phyloP scores from a whole-genome alignment of 768 basidiomycete species.

The Tulasnella sp. region DNA sequence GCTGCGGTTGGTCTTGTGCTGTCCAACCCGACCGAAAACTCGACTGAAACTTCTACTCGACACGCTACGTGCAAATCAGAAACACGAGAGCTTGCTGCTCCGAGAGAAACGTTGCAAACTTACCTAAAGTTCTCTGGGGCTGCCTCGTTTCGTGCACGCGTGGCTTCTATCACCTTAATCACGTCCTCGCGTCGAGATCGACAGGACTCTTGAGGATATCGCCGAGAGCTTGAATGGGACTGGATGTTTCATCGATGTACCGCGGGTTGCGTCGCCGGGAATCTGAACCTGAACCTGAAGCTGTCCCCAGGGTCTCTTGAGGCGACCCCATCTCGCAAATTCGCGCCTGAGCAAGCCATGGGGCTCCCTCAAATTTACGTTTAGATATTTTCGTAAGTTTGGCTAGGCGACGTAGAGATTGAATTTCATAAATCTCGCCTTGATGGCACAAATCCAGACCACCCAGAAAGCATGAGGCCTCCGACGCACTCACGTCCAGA shows the following conservation, averaged over 20 bases:
- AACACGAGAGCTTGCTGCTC: not conserved
- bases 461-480: not conserved
- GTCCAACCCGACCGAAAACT: not conserved
- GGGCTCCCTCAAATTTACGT: not conserved
- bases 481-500: not conserved
- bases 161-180: conserved; percentile 15
- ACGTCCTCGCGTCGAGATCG: conserved; percentile 7
- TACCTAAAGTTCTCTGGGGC: conserved; percentile 17
- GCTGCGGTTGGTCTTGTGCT: not conserved
- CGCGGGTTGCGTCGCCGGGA: not conserved
- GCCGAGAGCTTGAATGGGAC: not conserved
- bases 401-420: not conserved
- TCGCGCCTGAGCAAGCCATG: not conserved
- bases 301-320: not conserved
- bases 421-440: not conserved
- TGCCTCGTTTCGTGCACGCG: not conserved
- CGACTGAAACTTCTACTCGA: not conserved
- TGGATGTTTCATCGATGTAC: not conserved
- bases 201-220: not conserved
- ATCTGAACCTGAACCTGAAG: not conserved
- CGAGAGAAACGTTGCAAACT: conserved; percentile 19
- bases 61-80: not conserved
- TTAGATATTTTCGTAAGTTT: not conserved
- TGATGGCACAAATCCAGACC: not conserved
- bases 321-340: not conserved